These are phyloP conservation scores for Nakazawaea populi DNA, from an alignment of 805 yeast species.

Conservation along the genomic window DNA sequence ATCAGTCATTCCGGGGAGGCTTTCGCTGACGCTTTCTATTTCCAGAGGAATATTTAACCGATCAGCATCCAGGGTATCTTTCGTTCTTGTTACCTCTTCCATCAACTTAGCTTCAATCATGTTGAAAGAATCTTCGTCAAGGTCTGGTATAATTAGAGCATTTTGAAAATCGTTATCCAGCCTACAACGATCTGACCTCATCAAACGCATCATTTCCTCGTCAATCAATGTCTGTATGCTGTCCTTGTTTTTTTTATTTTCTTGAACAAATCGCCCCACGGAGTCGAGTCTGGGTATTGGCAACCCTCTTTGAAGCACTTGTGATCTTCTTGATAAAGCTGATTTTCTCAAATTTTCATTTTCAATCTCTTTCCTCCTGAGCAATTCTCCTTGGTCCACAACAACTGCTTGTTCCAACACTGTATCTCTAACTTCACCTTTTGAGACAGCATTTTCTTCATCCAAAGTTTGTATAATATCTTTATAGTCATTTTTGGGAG, in stretches of 20 bases:
- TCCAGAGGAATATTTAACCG: neutral
- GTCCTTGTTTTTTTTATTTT: neutral
- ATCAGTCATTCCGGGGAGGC: conserved; percentile 4
- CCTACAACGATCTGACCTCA: conserved; percentile 36
- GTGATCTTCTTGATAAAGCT: conserved; percentile 33
- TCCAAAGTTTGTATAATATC: conserved; percentile 2
- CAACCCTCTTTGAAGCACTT: conserved; percentile 39
- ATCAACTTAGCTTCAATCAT: neutral
- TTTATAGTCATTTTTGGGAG: conserved; percentile 23
- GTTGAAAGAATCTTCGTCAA: conserved; percentile 23
- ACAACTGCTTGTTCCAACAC: neutral
- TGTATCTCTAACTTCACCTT: neutral
- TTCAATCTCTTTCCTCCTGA: conserved; percentile 16
- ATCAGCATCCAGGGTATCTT: neutral
- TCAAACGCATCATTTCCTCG: conserved; percentile 28
- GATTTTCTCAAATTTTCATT: conserved; percentile 4
- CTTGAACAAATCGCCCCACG: neutral
- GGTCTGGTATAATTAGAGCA: conserved; percentile 20
- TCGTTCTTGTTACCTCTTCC: neutral
- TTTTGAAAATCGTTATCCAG: conserved; percentile 17
- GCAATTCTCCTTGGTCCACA: conserved; percentile 22
- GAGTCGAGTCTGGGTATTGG: conserved; percentile 19
- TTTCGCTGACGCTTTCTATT: neutral
- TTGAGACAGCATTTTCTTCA: conserved; percentile 12
- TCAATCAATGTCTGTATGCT: conserved; percentile 15